Conservation (phyloP, 257 asterid genomes). For the Buddleja alternifolia region DNA sequence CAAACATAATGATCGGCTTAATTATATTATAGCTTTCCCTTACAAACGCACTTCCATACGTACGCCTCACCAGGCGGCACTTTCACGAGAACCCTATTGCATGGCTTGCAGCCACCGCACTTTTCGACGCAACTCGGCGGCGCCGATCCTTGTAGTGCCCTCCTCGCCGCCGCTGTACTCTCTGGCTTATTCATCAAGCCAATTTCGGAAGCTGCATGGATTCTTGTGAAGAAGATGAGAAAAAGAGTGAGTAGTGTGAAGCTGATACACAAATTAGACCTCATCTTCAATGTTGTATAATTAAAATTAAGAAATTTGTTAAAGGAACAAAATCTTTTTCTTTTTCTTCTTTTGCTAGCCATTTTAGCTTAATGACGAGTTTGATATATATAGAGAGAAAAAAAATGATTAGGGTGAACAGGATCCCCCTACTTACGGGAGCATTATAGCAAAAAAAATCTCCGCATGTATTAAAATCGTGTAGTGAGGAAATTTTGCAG, state of each 20-base stretch:
- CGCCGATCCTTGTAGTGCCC: slow-evolving; percentile 22
- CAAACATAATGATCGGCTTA: too few relatives aligned
- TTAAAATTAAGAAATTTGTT: background rate
- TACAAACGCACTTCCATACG: slow-evolving; percentile 20
- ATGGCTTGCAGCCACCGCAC: slow-evolving; percentile 27
- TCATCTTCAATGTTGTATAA: background rate
- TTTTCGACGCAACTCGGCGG: slow-evolving; percentile 1
- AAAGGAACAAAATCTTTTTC: background rate
- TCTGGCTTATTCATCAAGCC: background rate
- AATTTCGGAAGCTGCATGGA: background rate
- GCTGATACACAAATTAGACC: background rate
- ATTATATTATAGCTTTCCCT: background rate
- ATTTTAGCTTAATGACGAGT: background rate
- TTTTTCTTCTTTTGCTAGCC: background rate
- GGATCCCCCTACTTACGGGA: background rate
- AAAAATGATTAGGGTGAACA: background rate
- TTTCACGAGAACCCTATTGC: background rate
- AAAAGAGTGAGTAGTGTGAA: background rate
- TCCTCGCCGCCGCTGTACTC: background rate
- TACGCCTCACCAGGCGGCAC: background rate
- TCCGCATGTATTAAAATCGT: too few relatives aligned
- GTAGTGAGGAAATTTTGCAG: background rate
- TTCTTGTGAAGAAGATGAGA: background rate
- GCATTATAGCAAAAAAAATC: too few relatives aligned
- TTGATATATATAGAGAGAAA: background rate